These are phyloP conservation scores for grape (Vitis vinifera) DNA, from an alignment of 164 flowering plant species.

Conservation along the genomic window DNA sequence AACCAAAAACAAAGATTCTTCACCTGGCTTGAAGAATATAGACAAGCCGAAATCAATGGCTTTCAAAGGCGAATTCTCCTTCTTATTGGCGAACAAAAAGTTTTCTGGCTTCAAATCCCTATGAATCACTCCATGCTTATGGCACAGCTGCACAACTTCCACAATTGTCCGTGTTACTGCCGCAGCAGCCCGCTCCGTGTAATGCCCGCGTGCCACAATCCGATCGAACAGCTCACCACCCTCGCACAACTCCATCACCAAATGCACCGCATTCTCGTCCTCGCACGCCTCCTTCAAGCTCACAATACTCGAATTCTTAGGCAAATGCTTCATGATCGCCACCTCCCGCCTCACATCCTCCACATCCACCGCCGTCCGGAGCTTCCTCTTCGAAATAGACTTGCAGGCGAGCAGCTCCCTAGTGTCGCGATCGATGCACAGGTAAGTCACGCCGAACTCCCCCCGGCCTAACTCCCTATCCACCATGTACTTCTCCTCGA, in stretches of 20 bases:
- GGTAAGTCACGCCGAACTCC: conserved; percentile 87
- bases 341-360: conserved; percentile 94
- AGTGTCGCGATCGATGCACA: conserved; percentile 64
- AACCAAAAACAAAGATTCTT: conserved; percentile 4
- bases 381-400: conserved; percentile 86
- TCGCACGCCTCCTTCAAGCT: conserved; percentile 80
- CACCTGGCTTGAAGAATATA: conserved; percentile 96
- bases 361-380: conserved; percentile 80
- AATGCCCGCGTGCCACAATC: conserved; percentile 89
- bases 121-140: conserved; percentile 89
- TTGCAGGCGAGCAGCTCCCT: conserved; percentile 81
- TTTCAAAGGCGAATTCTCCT: conserved; percentile 92
- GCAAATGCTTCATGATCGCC: conserved; percentile 92
- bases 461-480: conserved; percentile 87
- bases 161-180: conserved; percentile 71
- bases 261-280: conserved; percentile 93
- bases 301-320: conserved; percentile 73
- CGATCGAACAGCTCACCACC: conserved; percentile 95
- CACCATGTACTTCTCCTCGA: conserved; percentile 73
- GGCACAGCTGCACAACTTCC: conserved; percentile 93
- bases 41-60: conserved; percentile 96
- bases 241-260: conserved; percentile 94
- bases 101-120: conserved; percentile 96
- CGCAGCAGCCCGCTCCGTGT: conserved; percentile 86
- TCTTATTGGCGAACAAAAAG: conserved; percentile 85